phyloP scores from a whole-genome alignment of 306 rosid species.

The Fragaria ananassa region DNA sequence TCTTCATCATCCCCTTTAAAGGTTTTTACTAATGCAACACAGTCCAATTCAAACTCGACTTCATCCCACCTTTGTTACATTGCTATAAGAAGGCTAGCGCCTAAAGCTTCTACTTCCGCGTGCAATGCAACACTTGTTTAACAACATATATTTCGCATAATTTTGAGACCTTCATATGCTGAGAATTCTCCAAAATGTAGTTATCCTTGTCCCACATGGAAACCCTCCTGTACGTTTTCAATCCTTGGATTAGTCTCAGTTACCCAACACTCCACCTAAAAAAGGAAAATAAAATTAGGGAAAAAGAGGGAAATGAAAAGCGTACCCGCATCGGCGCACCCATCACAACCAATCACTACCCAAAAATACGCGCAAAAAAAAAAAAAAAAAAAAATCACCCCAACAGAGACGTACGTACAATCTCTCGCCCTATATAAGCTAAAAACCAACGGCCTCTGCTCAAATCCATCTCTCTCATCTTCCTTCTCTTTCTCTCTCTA shows the following conservation, averaged over 20 bases:
- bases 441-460: slow-evolving; percentile 14
- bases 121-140: no score
- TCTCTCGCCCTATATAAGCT: slow-evolving; percentile 18
- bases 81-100: no score
- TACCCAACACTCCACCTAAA: not conserved
- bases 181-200: no score
- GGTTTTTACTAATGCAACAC: no score
- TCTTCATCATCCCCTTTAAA: no score
- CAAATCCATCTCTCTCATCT: slow-evolving; percentile 9
- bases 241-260: not conserved
- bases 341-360: not conserved
- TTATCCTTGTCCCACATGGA: no score
- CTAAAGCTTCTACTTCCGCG: no score
- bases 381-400: not conserved
- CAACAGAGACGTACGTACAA: not conserved
- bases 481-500: not conserved
- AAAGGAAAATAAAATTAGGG: not conserved
- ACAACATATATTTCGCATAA: no score
- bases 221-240: no score
- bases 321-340: not conserved
- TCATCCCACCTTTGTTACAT: no score
- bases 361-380: not conserved
- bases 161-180: no score
- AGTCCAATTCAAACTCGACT: no score
- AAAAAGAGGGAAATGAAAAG: not conserved